phyloP scores from a whole-genome alignment of 257 asterid genomes.

The Ajuga chamaepitys region DNA sequence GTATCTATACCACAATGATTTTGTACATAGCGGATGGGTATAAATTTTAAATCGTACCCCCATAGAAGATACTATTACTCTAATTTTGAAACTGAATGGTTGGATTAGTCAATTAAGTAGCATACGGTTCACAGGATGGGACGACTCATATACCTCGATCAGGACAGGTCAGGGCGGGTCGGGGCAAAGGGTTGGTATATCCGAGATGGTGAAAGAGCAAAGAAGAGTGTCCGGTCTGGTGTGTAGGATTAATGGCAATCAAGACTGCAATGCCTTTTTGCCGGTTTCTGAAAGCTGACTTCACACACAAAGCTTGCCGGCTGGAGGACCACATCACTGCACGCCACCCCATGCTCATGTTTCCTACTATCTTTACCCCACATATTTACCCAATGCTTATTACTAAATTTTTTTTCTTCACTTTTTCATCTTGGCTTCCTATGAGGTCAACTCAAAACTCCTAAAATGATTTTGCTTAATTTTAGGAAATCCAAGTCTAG shows the following conservation, averaged over 20 bases:
- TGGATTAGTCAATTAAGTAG: no score
- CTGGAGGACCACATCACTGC: slow-evolving; percentile 24
- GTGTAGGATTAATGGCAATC: no score
- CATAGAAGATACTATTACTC: no score
- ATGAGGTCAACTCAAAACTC: background rate
- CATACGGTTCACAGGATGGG: no score
- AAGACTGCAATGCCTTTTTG: slow-evolving; percentile 21
- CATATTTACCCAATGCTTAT: slow-evolving; percentile 4
- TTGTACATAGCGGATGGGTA: no score
- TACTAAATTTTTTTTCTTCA: background rate
- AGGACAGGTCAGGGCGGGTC: no score
- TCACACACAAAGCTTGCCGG: slow-evolving; percentile 18
- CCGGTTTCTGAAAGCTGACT: slow-evolving; percentile 21
- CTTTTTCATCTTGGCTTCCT: background rate
- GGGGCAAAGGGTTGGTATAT: no score
- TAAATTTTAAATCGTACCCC: no score
- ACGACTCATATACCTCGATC: no score
- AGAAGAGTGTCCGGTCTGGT: background rate
- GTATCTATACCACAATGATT: no score
- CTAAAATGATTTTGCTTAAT: background rate
- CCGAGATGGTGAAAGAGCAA: no score
- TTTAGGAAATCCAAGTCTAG: background rate
- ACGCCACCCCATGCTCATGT: slow-evolving; percentile 30
- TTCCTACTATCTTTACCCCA: slow-evolving; percentile 17
- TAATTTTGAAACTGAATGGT: no score